phyloP scores from a whole-genome alignment of 257 asterid species.

The Lycium ferocissimum region DNA sequence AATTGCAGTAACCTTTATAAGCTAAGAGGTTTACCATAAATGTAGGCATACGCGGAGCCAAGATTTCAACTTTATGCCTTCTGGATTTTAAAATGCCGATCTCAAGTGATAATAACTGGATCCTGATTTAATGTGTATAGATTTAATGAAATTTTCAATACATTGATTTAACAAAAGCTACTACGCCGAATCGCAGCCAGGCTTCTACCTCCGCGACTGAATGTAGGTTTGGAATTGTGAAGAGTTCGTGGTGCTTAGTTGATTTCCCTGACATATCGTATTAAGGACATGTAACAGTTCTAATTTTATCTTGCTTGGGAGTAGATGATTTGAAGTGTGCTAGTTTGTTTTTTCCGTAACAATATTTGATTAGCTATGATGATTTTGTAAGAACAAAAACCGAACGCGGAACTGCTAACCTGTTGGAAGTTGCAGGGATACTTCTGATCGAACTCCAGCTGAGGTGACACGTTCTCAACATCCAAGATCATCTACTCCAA shows the following conservation, averaged over 20 bases:
- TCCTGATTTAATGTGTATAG: no score
- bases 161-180: no score
- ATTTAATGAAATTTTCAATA: no score
- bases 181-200: no score
- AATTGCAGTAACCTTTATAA: background rate
- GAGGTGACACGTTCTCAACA: slow-evolving; percentile 52
- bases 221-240: background rate
- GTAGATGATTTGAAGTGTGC: background rate
- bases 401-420: background rate
- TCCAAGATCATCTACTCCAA: slow-evolving; percentile 39
- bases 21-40: background rate
- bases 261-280: background rate
- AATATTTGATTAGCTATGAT: slow-evolving; percentile 13
- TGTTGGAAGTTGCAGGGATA: slow-evolving; percentile 45
- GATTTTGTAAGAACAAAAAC: background rate
- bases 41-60: no score
- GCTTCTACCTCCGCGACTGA: no score
- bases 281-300: background rate
- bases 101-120: no score
- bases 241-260: background rate
- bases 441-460: slow-evolving; percentile 34
- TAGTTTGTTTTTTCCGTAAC: background rate
- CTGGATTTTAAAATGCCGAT: no score
- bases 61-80: no score
- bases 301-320: background rate